Conservation (phyloP, 805 yeast genomes). For the Metschnikowia picachoensis region DNA sequence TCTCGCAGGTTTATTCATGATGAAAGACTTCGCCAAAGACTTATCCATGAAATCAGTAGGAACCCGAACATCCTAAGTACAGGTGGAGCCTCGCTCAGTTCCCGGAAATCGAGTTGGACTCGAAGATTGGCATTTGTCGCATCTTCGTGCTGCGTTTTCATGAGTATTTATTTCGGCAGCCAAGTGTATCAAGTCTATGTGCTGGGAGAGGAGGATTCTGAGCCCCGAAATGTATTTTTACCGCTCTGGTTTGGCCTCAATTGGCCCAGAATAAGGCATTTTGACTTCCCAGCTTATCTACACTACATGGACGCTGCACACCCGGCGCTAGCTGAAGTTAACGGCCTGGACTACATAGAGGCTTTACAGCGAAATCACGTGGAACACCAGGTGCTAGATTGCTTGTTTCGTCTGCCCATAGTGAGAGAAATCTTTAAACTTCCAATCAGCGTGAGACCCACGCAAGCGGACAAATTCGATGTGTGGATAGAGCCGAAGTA, state of each 20-base stretch:
- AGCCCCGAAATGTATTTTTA: constrained; percentile 16
- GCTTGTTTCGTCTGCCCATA: constrained; percentile 18
- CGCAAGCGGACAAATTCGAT: constrained; percentile 13
- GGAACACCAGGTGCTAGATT: constrained; percentile 26
- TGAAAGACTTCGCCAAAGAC: constrained; percentile 2
- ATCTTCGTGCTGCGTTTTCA: constrained; percentile 4
- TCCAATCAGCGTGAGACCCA: constrained; percentile 22
- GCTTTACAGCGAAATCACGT: constrained; percentile 21
- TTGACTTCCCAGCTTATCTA: constrained; percentile 25
- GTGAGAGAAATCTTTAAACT: constrained; percentile 27
- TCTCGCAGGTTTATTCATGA: background rate
- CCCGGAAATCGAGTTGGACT: background rate
- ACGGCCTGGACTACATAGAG: constrained; percentile 2
- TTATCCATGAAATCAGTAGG: constrained; percentile 11
- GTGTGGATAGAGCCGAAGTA: constrained; percentile 31
- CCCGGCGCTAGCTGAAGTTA: constrained; percentile 10
- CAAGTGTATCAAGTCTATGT: constrained; percentile 16
- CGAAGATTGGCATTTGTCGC: background rate
- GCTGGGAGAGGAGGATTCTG: constrained; percentile 1
- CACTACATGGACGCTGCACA: constrained; percentile 24
- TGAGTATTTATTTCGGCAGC: constrained; percentile 18
- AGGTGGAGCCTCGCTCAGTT: background rate
- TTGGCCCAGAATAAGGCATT: constrained; percentile 23
- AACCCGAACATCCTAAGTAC: constrained; percentile 8
- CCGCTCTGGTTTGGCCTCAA: constrained; percentile 29